Base-by-base conservation (phyloP, 2,329 filamentous ascomycete genomes). In the Fusarium chaquense region DNA sequence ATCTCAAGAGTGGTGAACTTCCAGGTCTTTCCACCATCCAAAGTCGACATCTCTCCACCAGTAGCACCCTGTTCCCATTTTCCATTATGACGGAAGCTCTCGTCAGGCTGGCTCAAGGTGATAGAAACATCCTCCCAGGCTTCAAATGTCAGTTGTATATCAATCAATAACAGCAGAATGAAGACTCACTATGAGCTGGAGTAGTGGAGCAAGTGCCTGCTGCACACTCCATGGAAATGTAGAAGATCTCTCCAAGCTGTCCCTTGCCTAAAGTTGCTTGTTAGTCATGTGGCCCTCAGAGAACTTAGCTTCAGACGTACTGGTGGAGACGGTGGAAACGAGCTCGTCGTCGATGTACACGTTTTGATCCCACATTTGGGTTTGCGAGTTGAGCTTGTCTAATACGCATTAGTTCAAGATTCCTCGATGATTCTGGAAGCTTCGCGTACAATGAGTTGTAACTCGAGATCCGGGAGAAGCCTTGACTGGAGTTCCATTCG, bases 61-160 rank as follows among this genome's bases (percentile, higher is more conserved):
- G 61, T 61, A 9, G 61, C 57, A 16, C 61, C 61, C 2, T 64
- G 41, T 10, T 56, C 45, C 61, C 61, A 64, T 8, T 40, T 22
- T 56, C 40, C 45, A 4, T 18, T 56, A 0, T 26, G 57, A 1
- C 57, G 51, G n/a, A 64, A 64, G 45, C 26, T 64, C 8, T 28
- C 7, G 8, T 64, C 61, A 5, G 61, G 45, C 5, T 51, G 18
- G 45, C 57, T 64, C 7, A 64, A 22, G 1, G 45, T 62, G 28
- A 64, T 38, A 5, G 57, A 64, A n/a, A 64, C 18, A n/a, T 61
- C 46, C n/a, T 64, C 61, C 57, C 61, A 64, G 45, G 28, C 61
- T 62, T 12, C 16, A 6, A 47, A 40, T 43, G 15, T 26, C 24
- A 26, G 24, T 26, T 5, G 4, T 5, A 12, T 3, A 9, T 18